phyloP scores from a whole-genome alignment of 192 early-diverging fungal species.

The Umbelopsis sp. region DNA sequence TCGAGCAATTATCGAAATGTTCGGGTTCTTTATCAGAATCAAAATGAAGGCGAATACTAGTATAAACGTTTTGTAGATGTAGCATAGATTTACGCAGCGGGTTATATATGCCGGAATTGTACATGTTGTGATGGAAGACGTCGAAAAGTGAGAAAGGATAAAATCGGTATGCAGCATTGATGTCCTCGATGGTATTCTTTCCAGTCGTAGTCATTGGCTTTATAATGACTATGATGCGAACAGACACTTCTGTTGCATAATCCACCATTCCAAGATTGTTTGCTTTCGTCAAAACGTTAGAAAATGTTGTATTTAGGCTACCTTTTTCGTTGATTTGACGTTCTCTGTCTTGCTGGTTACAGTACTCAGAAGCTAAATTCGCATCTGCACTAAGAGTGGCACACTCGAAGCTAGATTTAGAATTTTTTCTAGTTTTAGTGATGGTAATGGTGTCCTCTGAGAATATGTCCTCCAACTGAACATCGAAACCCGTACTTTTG shows the following conservation, averaged over 20 bases:
- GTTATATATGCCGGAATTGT: conserved; percentile 40
- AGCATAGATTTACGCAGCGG: conserved; percentile 41
- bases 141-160: conserved; percentile 45
- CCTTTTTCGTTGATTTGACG: not conserved
- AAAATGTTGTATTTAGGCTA: not conserved
- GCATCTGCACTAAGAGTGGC: not conserved
- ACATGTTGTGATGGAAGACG: conserved; percentile 43
- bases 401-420: conserved; percentile 1
- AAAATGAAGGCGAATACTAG: conserved; percentile 15
- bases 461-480: conserved; percentile 19
- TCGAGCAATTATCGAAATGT: not conserved
- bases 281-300: not conserved
- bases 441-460: conserved; percentile 20
- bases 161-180: conserved; percentile 34
- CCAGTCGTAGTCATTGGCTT: conserved; percentile 42
- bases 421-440: conserved; percentile 1
- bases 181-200: conserved; percentile 29
- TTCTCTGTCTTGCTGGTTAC: not conserved
- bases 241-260: not conserved
- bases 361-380: not conserved
- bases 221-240: conserved; percentile 44
- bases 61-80: conserved; percentile 35
- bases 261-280: not conserved
- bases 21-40: not conserved
- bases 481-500: conserved; percentile 8